Evolutionary conservation across 768 basidiomycete genomes (phyloP), one percentile per base, ranked within the genome.

Genomic region (Xerocomus spinulosus): DNA sequence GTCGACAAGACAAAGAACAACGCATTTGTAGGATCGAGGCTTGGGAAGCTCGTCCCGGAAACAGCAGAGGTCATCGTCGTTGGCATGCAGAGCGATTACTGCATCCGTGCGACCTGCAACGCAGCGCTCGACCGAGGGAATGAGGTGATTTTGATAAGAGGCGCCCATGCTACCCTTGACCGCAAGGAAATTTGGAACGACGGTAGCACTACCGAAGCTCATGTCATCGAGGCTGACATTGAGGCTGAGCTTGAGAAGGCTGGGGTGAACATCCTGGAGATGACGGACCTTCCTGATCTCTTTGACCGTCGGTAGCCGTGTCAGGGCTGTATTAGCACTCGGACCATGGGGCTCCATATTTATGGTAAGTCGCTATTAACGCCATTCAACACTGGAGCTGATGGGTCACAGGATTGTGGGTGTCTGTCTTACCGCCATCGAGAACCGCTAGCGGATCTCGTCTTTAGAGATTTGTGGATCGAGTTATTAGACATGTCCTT

Each of bases 1-100:
- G 54, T 86, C 38, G 83, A 86, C 68, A 86, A 85, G 68, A 68
- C 69, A 41, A 82, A 82, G 68, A 84, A 81, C 68, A 85, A 86
- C 54, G 82, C 83, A 23, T 87, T 86, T 53, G 71, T 75, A 0
- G 80, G 80, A 10, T 86, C 83, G 17, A 51, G 44, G 10, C 70
- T 87, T 4, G 74, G 65, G 8, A 70, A 74, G 3, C 57, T 81
- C 35, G 67, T 87, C 29, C 71, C 74, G 0, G 44, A 59, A 3
- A 73, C 78, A 25, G 82, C 82, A 13, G 79, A 84, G 70, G 72
- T 86, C 42, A 73, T 86, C 42, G 73, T 86, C 42, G 78, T 77
- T 15, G 85, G 85, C 13, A 75, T 83, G 61, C 81, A 82, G 63
- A 82, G 80, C 55, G 83, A 86, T 65, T 83, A 79, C 50, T 78